Evolutionary conservation across 495 filamentous ascomycete genomes (phyloP).

Genomic region (Daldinia vernicosa): DNA sequence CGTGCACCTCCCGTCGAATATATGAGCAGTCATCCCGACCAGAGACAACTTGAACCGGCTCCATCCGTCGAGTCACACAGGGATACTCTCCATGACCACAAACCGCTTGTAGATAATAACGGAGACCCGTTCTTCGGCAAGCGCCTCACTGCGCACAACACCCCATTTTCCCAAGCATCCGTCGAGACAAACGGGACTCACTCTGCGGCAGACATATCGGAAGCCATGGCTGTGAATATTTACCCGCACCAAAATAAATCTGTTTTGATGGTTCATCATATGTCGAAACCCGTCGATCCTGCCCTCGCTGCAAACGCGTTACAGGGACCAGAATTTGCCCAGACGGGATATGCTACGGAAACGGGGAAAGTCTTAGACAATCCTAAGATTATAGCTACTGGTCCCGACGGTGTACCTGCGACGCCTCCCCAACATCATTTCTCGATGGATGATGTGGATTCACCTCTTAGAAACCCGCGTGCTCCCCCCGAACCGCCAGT

Average conservation of each 20-base stretch:
- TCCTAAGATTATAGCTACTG: constrained; percentile 48
- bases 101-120: constrained; percentile 56
- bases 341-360: constrained; percentile 21
- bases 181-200: constrained; percentile 64
- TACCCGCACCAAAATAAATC: constrained; percentile 90
- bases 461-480: constrained; percentile 79
- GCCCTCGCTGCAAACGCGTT: constrained; percentile 37
- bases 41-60: constrained; percentile 43
- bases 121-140: constrained; percentile 65
- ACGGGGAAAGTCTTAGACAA: constrained; percentile 30
- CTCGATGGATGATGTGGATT: constrained; percentile 65
- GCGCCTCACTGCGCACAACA: constrained; percentile 61
- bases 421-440: constrained; percentile 59
- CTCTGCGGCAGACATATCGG: constrained; percentile 65
- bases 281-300: constrained; percentile 49
- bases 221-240: constrained; percentile 83
- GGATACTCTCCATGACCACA: constrained; percentile 44
- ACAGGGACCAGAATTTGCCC: constrained; percentile 12
- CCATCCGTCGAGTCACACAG: constrained; percentile 49
- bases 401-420: constrained; percentile 54
- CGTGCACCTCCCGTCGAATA: constrained; percentile 40
- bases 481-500: constrained; percentile 66
- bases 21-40: constrained; percentile 44
- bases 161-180: constrained; percentile 67
- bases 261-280: constrained; percentile 78